Base-by-base conservation (phyloP, 306 rosid genomes). In the Quercus suber region DNA sequence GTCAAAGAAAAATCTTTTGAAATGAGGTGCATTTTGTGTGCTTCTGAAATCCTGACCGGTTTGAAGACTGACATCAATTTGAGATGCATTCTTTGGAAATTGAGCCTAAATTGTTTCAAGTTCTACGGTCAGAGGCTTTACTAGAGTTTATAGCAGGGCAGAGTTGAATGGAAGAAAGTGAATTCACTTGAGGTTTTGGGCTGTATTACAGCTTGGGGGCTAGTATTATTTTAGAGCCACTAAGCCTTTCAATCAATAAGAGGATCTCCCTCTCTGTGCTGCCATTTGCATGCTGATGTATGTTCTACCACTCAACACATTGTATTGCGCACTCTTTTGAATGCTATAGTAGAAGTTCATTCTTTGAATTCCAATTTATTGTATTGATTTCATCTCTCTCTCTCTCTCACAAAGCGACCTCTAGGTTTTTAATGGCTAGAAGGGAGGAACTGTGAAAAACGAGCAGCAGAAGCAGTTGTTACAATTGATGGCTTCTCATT, bases 21-120 rank as follows among this genome's bases (percentile, higher is more conserved):
- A 83, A 77, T 74, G 76, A 9, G 71, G 82, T 73, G 85, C 82
- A 51, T 73, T 59, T 5, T 78, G 28, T 33, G 28, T 71, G 89
- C 76, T 56, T 79, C 79, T 19, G n/a, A 18, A 67, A 77, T 49
- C 49, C 63, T 19, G 77, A 56, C 55, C 72, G 0, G 83, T 81
- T 73, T 30, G 59, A 79, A 69, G 73, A 85, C 78, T 71, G 79
- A 57, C 80, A 41, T 55, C 71, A 73, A 75, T 80, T 78, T 57
- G 79, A 58, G 75, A 53, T 73, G 51, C 84, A 86, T 88, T 88
- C 87, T 81, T 86, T 84, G 88, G 84, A 81, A 82, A 52, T 76
- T 37, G 61, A 76, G 84, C 71, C 68, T 73, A 65, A 84, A 56
- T 53, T 81, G 82, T 69, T 73, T 78, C 78, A 84, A 56, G 59